Base-by-base conservation (phyloP, 768 basidiomycete species). In the Leccinum obscurum region DNA sequence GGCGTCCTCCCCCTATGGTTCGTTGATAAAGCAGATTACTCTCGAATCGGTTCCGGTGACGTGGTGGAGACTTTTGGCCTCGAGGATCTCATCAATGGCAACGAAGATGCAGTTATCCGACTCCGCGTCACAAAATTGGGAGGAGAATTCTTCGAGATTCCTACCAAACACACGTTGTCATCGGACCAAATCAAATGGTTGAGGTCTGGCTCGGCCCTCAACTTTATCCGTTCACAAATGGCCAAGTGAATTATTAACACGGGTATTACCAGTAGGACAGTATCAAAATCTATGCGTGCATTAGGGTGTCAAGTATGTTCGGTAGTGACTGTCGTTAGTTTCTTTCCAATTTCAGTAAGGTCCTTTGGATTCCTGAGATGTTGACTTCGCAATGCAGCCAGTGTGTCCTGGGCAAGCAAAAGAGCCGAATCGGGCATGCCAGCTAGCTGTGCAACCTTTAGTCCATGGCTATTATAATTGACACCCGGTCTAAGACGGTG, bases 1-100 rank as follows among this genome's bases (percentile, higher is more conserved):
- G 97, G 97, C 35, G 80, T 99, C 54, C 82, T 99, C 20, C 97
- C 97, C 14, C 80, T 98, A n/a, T 97, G 94, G 89, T 93, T 98
- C 70, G 83, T 77, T 7, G 83, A 97, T 74, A 92, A 92, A 73
- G 75, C 78, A 8, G 95, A 98, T 76, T 98, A 99, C 75, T 75
- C 78, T 53, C 86, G 83, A 51, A 93, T 99, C 66, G 87, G 85
- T 10, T 81, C 91, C 51, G 92, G 92, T 13, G 95, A 98, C 71
- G 69, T 82, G 20, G 73, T 98, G 30, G 85, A 92, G 72, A 99
- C 97, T 2, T 62, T 85, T 39, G 96, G 95, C n/a, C 81, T 99
- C 15, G 79, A 82, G 3, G 83, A 87, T 41, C 76, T 94, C 9
- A 75, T 93, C 52, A 70, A 72, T 35, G 75, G 80, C 66, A 66